Percentiles rank a stretch among this genome's conserved stretches.
Evolutionary conservation across 345 rosid genomes (phyloP).

Genomic region (Mallotus nudiflorus): DNA sequence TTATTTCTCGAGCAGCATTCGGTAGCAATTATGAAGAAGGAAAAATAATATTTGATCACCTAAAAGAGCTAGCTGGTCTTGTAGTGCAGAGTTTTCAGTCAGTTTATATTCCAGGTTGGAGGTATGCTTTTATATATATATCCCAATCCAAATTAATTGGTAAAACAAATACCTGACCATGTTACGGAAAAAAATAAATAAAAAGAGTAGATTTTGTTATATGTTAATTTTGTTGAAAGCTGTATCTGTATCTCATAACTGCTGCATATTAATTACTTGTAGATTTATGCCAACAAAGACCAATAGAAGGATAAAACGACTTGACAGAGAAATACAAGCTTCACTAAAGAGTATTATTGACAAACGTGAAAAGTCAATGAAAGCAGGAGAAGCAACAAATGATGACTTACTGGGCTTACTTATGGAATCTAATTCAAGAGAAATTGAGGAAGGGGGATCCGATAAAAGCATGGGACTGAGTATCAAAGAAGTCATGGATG

Average conservation of each 20-base stretch:
- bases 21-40: constrained; percentile 54
- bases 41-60: constrained; percentile 38
- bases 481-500: constrained; percentile 32
- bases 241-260: constrained; percentile 12
- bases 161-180: too few species aligned
- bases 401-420: constrained; percentile 49
- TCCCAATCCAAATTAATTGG: too few species aligned
- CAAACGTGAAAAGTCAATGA: constrained; percentile 40
- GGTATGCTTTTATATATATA: too few species aligned
- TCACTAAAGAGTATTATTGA: constrained; percentile 32
- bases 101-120: constrained; percentile 42
- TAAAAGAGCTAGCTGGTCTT: constrained; percentile 22
- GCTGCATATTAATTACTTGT: background rate
- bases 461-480: constrained; percentile 36
- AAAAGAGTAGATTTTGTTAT: too few species aligned
- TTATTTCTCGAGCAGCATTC: constrained; percentile 49
- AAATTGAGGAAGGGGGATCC: constrained; percentile 41
- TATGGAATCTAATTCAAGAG: constrained; percentile 39
- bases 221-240: background rate
- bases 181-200: too few species aligned
- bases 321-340: constrained; percentile 30
- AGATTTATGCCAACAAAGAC: constrained; percentile 49
- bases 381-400: constrained; percentile 27
- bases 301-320: constrained; percentile 41
- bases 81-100: background rate